phyloP scores from a whole-genome alignment of 148 eudicot species.

The Rheum nobile region DNA sequence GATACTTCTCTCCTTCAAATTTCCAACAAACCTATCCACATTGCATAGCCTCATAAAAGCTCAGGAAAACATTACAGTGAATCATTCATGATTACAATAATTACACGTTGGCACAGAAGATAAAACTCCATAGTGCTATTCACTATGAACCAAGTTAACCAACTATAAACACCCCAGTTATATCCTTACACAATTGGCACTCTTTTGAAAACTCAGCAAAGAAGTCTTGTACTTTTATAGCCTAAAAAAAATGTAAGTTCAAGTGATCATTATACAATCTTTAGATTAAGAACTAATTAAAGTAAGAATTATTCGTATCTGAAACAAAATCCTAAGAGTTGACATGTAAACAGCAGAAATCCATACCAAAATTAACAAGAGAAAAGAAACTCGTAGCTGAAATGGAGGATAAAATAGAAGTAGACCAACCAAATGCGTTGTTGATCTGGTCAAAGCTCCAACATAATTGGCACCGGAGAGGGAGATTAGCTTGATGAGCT shows the following conservation, averaged over 20 bases:
- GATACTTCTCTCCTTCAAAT: conserved; percentile 67
- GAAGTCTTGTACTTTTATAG: neutral
- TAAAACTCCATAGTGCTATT: neutral
- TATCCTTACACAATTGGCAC: neutral
- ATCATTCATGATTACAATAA: neutral
- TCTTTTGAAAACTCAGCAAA: neutral
- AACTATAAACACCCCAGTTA: neutral
- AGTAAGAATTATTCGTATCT: neutral
- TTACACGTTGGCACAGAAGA: neutral
- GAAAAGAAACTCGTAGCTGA: neutral
- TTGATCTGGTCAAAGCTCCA: conserved; percentile 47
- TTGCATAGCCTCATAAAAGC: neutral
- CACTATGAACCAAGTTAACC: conserved; percentile 1
- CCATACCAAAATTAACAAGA: neutral
- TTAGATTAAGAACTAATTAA: neutral
- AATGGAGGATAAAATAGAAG: neutral
- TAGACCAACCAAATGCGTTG: conserved; percentile 63
- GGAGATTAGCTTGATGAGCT: conserved; percentile 53
- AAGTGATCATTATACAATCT: neutral
- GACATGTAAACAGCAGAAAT: neutral
- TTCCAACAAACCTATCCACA: conserved; percentile 67
- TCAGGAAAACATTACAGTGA: neutral
- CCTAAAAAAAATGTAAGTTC: neutral
- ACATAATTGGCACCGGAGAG: conserved; percentile 57
- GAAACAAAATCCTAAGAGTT: neutral